Evolutionary conservation across 768 basidiomycete genomes (phyloP), one percentile per base, ranked within the genome.

Genomic region (Rhodotorula paludigena): DNA sequence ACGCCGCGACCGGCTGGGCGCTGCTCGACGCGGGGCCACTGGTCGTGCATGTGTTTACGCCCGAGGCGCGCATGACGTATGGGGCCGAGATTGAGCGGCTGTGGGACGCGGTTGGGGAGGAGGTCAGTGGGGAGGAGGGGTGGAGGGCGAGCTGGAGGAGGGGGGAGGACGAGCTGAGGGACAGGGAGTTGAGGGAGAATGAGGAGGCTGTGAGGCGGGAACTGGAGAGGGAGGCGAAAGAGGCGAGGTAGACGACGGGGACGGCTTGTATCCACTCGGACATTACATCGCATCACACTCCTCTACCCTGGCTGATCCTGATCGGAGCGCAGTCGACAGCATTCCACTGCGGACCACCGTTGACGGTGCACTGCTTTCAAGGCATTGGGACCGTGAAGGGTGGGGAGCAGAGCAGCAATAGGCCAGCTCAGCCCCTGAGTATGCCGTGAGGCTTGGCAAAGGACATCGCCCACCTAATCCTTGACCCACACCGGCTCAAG

Each of bases 1-100:
- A 73, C 53, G 57, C 67, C 47, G 63, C 66, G 21, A 68, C 56
- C 1, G 64, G 74, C 14, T 75, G 74, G 74, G 68, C 65, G 15
- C 35, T 75, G 44, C 54, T 75, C 33, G 74, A 75, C 36, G 69
- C 69, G 5, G 69, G 71, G 5, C 54, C 54, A n/a, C 58, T 72
- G 23, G 66, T 75, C 42, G 69, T 75, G 28, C 74, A 75, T 52
- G 63, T 73, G 30, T 69, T 73, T 69, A 73, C 74, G 38, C 38
- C 12, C 12, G 63, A 69, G 23, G 74, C 64, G 36, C 36, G 74
- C 39, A 53, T 32, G 35, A 55, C 56, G 54, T 75, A 64, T 51
- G 67, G 67, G 4, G 12, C 47, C 8, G 63, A 58, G 32, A 61
- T 72, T 18, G 71, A 68, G 57, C 41, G 58, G 36, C 45, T 72